phyloP scores from a whole-genome alignment of 352 stramenopile genomes.

The Blastocystis sp. region DNA sequence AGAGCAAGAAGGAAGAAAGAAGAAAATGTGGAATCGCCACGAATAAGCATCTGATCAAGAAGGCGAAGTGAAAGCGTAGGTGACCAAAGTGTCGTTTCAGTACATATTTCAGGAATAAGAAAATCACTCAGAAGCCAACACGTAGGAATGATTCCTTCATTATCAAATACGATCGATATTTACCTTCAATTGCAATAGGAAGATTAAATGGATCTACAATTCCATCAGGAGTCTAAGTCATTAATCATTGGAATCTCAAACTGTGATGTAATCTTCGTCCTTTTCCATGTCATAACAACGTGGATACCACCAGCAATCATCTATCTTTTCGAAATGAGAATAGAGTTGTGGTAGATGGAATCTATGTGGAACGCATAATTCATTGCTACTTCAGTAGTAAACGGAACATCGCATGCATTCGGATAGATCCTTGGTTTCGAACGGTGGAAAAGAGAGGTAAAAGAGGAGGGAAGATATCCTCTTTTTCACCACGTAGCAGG shows the following conservation, averaged over 20 bases:
- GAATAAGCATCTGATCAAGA: conserved; percentile 27
- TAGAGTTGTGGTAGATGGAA: not conserved
- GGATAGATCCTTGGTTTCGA: not conserved
- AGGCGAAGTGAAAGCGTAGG: not conserved
- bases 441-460: not conserved
- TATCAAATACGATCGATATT: not conserved
- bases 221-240: not conserved
- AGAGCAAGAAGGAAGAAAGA: conserved; percentile 3
- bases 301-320: conserved; percentile 35
- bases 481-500: not conserved
- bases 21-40: not conserved
- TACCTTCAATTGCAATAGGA: not conserved
- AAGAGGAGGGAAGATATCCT: not conserved
- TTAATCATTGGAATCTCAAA: not conserved
- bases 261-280: not conserved
- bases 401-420: not conserved
- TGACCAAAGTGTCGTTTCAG: not conserved
- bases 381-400: not conserved
- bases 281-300: conserved; percentile 2
- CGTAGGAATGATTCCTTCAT: not conserved
- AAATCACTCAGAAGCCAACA: not conserved
- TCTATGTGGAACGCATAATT: not conserved
- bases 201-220: not conserved
- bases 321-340: not conserved
- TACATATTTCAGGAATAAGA: not conserved